Evolutionary conservation across 495 filamentous ascomycete species (phyloP).

Genomic region (Jackrogersella multiformis): DNA sequence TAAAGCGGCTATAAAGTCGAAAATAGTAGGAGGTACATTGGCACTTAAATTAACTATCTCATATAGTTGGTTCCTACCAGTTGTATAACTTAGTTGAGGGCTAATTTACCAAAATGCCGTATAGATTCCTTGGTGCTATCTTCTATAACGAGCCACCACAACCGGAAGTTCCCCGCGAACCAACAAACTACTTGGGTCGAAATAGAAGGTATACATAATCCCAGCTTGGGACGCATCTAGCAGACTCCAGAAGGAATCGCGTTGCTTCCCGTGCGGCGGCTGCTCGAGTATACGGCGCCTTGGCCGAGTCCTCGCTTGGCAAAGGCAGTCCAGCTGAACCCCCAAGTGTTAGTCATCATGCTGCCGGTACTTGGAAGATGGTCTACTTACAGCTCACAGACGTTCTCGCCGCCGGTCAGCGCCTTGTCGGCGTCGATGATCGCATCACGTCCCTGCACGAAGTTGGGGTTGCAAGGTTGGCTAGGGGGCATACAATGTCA

Average conservation of each 20-base stretch:
- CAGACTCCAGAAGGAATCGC: conserved; percentile 43
- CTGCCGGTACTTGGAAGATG: background rate
- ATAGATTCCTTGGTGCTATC: background rate
- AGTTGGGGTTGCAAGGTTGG: conserved; percentile 64
- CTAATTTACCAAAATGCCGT: background rate
- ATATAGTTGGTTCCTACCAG: background rate
- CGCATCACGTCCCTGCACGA: conserved; percentile 60
- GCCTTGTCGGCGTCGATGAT: conserved; percentile 62
- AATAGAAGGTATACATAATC: background rate
- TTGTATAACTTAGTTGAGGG: background rate
- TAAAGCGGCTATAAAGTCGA: background rate
- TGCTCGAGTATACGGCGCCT: conserved; percentile 43
- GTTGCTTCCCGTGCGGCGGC: conserved; percentile 43
- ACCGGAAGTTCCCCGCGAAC: background rate
- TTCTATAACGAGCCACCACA: background rate
- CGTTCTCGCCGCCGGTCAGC: conserved; percentile 61
- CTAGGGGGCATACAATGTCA: conserved; percentile 19
- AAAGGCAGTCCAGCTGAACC: conserved; percentile 56
- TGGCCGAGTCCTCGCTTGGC: conserved; percentile 61
- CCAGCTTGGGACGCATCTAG: conserved; percentile 11
- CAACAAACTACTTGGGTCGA: background rate
- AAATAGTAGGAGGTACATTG: too few relatives aligned
- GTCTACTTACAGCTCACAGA: conserved; percentile 54
- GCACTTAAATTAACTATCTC: background rate
- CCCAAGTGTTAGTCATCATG: background rate